These are phyloP conservation scores for Wickerhamiella alocasiicola DNA, from an alignment of 805 yeast genomes.

Conservation along the genomic window DNA sequence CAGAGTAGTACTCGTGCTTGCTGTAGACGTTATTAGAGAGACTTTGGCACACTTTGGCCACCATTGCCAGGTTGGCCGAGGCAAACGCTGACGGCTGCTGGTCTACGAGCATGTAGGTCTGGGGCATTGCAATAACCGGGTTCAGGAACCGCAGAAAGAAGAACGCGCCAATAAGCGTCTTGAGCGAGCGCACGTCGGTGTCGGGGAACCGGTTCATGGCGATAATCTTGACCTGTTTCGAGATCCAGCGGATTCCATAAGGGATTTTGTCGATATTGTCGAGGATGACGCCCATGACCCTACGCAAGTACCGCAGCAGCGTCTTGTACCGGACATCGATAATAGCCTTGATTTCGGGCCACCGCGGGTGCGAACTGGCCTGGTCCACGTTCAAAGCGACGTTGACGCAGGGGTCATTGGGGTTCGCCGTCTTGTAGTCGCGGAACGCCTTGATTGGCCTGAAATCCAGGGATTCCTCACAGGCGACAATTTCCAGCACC, in stretches of 20 bases:
- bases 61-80: conserved; percentile 57
- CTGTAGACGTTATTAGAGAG: conserved; percentile 72
- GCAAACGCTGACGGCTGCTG: conserved; percentile 30
- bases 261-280: conserved; percentile 50
- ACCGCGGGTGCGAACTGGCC: conserved; percentile 23
- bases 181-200: conserved; percentile 30
- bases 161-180: conserved; percentile 61
- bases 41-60: conserved; percentile 75
- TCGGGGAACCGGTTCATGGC: conserved; percentile 50
- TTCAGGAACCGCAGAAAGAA: conserved; percentile 68
- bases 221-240: conserved; percentile 49
- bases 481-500: conserved; percentile 23
- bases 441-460: conserved; percentile 27
- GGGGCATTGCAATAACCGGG: conserved; percentile 88
- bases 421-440: conserved; percentile 18
- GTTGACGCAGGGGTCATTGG: conserved; percentile 16
- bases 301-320: conserved; percentile 20
- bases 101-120: conserved; percentile 35
- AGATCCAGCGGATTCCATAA: conserved; percentile 54
- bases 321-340: conserved; percentile 22
- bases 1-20: conserved; percentile 37
- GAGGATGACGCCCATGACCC: conserved; percentile 41
- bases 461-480: conserved; percentile 24
- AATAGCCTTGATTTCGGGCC: conserved; percentile 20
- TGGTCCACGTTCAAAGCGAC: conserved; percentile 24